Evolutionary conservation across 768 basidiomycete species (phyloP).

Genomic region (Rhodotorula sphaerocarpa): DNA sequence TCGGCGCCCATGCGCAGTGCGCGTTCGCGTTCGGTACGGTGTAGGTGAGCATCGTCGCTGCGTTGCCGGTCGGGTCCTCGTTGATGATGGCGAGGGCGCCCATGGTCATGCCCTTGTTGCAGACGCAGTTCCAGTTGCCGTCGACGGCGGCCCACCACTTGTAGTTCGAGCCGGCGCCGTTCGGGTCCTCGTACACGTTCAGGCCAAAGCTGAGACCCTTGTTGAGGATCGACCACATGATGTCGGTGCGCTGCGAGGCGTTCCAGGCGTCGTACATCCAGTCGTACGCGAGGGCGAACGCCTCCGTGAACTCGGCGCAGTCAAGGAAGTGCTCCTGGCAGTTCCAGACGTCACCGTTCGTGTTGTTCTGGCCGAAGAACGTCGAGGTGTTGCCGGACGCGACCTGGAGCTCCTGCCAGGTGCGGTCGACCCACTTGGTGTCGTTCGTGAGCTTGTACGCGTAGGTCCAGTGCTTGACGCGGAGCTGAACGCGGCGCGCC

Average conservation of each 20-base stretch:
- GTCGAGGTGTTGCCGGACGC: conserved; percentile 62
- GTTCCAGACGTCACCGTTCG: conserved; percentile 64
- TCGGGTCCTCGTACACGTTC: conserved; percentile 20
- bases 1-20: conserved; percentile 57
- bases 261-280: conserved; percentile 87
- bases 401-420: conserved; percentile 73
- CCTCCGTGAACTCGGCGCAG: conserved; percentile 72
- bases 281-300: conserved; percentile 88
- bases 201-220: conserved; percentile 55
- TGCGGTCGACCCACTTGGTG: conserved; percentile 79
- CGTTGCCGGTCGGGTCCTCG: conserved; percentile 68
- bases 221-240: conserved; percentile 63
- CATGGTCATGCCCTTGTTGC: conserved; percentile 80
- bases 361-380: conserved; percentile 55
- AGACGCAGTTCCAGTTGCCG: conserved; percentile 98
- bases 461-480: conserved; percentile 78
- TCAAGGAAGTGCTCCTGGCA: conserved; percentile 75
- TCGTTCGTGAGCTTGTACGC: conserved; percentile 85
- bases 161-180: conserved; percentile 11
- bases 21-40: conserved; percentile 65
- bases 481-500: conserved; percentile 77
- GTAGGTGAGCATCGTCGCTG: conserved; percentile 57
- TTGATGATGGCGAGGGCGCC: conserved; percentile 73
- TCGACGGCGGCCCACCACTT: conserved; percentile 36
- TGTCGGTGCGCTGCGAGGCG: conserved; percentile 58